Evolutionary conservation across 2,329 filamentous ascomycete genomes (phyloP), one percentile per base, ranked within the genome.

Genomic region (Exophiala sideris): DNA sequence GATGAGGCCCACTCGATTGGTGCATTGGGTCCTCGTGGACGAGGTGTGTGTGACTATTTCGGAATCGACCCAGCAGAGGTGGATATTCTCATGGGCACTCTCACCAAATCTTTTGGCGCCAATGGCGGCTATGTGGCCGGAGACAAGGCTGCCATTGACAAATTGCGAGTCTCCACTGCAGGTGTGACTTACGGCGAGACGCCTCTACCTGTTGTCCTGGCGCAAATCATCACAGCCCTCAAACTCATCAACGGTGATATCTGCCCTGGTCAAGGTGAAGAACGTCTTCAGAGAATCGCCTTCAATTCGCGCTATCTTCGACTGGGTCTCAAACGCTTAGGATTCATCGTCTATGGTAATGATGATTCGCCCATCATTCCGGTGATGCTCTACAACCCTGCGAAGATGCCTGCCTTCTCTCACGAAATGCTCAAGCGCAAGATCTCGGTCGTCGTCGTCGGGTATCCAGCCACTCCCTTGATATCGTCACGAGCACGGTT

Each of bases 301-400:
- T 99, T 97, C 81, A 99, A 99, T 80, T 96, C 91, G 18, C 86
- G 94, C 44, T 99, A 99, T 70, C 88, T 99, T n/a, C 89, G 94
- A 56, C 85, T 99, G 24, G 94, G 94, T 62, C 83, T 99, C 66
- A 99, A 99, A 80, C 89, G 94, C 64, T 85, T 99, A 48, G 94
- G 94, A 46, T 92, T 91, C 75, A 99, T 99, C 68, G 87, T 96
- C 50, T 96, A 95, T 69, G 94, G 94, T 58, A 91, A 97, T 70
- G 94, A 99, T 68, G 94, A 99, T 74, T 96, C 91, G 4, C 94
- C 94, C 52, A 97, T 99, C 65, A 91, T 99, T 64, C 94, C 94
- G 50, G 73, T 99, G 62, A 82, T 96, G 67, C 84, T 99, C 24
- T 99, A 96, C 79, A 90, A 97, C 74, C 94, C 94, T n/a, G 94